Evolutionary conservation across 257 asterid species (phyloP), one percentile per base, ranked within the genome.

Genomic region (Sherardia arvensis): DNA sequence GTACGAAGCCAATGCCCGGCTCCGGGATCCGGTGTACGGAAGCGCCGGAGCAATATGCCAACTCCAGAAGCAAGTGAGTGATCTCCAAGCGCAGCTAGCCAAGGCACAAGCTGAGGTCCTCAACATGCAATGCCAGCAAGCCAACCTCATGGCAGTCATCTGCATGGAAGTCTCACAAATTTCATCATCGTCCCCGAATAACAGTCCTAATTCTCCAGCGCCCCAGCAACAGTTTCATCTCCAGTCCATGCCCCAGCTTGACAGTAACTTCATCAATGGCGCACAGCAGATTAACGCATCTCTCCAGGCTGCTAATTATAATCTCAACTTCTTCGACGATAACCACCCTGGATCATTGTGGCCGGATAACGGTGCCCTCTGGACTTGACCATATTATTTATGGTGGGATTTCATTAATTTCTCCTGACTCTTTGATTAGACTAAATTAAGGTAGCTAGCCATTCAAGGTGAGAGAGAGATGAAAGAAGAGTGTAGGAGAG

Each of bases 21-120:
- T 83, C 3, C 76, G 96, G 9, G 96, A 88, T 45, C 96, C 94
- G 0, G 94, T 88, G 30, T 88, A 88, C 53, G 94, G 96, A 1
- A 78, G 96, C 59, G 91, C 96, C 0, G 94, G 96, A 3, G 79
- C 91, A 6, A 83, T 88, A 29, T 83, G 82, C 71, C 94, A 87
- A 45, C 88, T 87, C 28, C 95, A 85, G 43, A 80, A 78, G 59
- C 96, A 85, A 74, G 83, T 88, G 1, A 72, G 21, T 69, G 87
- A 83, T 22, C 91, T 88, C 34, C 94, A 88, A 66, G 81, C 81
- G 53, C 96, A 88, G 21, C 69, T 88, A 11, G 96, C 96, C 0
- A 77, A 77, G 40, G 77, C 96, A 26, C 87, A 84, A 61, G 96
- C 94, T 6, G 80, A 88, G 67, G 36, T 85, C 40, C 66, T 82